Percentiles rank a stretch among this genome's conserved stretches.
These are phyloP conservation scores for Aspergillus sp. DNA, from an alignment of 2,329 filamentous ascomycete genomes.

Conservation along the genomic window DNA sequence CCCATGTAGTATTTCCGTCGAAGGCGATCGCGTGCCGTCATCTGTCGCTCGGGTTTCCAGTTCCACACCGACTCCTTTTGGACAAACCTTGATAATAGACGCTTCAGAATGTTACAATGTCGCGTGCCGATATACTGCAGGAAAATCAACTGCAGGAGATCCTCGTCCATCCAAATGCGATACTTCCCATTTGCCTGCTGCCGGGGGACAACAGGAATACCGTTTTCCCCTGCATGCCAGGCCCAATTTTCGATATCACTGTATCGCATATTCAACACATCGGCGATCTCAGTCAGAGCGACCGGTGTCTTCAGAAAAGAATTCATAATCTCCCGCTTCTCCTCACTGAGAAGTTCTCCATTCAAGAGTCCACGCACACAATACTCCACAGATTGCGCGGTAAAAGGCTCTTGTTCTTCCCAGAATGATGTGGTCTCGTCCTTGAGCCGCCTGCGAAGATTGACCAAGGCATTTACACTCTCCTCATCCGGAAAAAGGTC, in stretches of 20 bases:
- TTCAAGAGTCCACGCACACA: conserved; percentile 44
- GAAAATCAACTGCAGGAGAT: conserved; percentile 50
- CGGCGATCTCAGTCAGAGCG: conserved; percentile 46
- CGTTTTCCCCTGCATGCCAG: conserved; percentile 45
- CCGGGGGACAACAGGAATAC: conserved; percentile 47
- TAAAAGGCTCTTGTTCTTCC: conserved; percentile 35
- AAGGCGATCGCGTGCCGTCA: conserved; percentile 26
- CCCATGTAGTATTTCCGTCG: conserved; percentile 30
- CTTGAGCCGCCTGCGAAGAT: neutral
- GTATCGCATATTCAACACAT: conserved; percentile 49
- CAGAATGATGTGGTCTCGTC: neutral
- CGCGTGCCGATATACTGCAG: conserved; percentile 46
- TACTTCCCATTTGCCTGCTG: conserved; percentile 50
- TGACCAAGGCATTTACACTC: conserved; percentile 6
- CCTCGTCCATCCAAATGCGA: conserved; percentile 51
- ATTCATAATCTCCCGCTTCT: conserved; percentile 44
- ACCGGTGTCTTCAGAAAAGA: conserved; percentile 44
- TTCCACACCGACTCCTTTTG: conserved; percentile 15
- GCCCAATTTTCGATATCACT: conserved; percentile 46
- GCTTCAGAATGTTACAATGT: conserved; percentile 34
- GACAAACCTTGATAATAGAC: conserved; percentile 16
- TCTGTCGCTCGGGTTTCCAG: conserved; percentile 9
- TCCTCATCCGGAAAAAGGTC: conserved; percentile 34
- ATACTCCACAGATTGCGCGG: conserved; percentile 30
- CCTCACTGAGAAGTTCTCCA: conserved; percentile 47